phyloP scores from a whole-genome alignment of 768 basidiomycete genomes.

The Tylopilus cervinicoccineus region DNA sequence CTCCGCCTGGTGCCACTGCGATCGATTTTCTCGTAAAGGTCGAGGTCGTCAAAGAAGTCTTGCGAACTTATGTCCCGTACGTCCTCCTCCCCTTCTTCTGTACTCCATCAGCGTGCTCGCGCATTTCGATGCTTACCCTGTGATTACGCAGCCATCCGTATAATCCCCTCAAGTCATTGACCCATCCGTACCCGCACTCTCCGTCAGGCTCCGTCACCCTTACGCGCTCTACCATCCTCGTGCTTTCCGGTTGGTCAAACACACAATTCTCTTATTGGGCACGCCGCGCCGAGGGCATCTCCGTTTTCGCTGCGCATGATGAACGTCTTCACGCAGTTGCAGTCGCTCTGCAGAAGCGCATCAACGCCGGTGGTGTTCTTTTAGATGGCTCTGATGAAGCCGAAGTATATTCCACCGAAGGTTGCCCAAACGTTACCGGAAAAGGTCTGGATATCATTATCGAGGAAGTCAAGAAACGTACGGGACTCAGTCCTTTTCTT shows the following conservation, averaged over 20 bases:
- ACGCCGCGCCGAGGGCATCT: constrained; percentile 47
- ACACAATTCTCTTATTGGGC: constrained; percentile 54
- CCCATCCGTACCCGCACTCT: constrained; percentile 36
- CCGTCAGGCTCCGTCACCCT: constrained; percentile 43
- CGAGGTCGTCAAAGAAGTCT: constrained; percentile 47
- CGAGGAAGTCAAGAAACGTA: constrained; percentile 46
- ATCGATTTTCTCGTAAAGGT: constrained; percentile 53
- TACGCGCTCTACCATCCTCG: constrained; percentile 45
- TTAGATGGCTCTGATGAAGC: constrained; percentile 24
- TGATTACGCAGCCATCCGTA: constrained; percentile 43
- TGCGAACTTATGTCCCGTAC: constrained; percentile 47
- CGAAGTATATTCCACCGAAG: constrained; percentile 25
- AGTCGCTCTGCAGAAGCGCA: constrained; percentile 38
- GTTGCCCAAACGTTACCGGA: constrained; percentile 41
- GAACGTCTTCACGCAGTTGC: constrained; percentile 39
- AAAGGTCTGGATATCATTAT: constrained; percentile 49
- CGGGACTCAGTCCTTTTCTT: constrained; percentile 44
- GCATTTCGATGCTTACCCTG: constrained; percentile 21
- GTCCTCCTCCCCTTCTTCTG: constrained; percentile 19
- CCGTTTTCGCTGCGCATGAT: constrained; percentile 42
- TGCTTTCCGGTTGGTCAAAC: constrained; percentile 50
- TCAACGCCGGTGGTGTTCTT: constrained; percentile 32
- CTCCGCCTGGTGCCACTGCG: constrained; percentile 37
- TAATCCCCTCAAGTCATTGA: constrained; percentile 46
- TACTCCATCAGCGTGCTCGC: constrained; percentile 3